phyloP scores from a whole-genome alignment of 805 yeast species.

The Zygoascus bituminiphila region DNA sequence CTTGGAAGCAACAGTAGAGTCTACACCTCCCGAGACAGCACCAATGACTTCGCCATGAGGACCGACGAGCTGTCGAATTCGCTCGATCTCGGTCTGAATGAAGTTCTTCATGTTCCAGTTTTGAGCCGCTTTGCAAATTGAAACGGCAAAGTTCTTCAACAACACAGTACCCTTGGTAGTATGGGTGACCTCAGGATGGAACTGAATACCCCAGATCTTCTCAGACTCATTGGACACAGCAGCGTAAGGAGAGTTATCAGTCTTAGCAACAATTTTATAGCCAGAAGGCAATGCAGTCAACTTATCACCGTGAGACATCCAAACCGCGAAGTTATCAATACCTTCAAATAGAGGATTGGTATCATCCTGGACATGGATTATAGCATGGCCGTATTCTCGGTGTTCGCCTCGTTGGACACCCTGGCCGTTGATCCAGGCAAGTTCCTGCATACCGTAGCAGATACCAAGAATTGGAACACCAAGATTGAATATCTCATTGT shows the following conservation, averaged over 20 bases:
- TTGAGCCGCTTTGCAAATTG: conserved; percentile 75
- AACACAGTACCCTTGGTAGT: conserved; percentile 82
- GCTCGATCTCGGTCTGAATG: conserved; percentile 89
- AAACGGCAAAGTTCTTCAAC: conserved; percentile 86
- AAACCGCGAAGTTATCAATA: conserved; percentile 89
- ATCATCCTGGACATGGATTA: conserved; percentile 63
- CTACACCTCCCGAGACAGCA: conserved; percentile 99
- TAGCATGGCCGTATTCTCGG: conserved; percentile 97
- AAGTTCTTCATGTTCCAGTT: conserved; percentile 99
- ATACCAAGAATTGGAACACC: conserved; percentile 93
- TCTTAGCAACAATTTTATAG: conserved; percentile 79
- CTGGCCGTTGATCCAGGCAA: conserved; percentile 95
- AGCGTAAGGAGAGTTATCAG: conserved; percentile 92
- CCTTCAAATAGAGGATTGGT: conserved; percentile 70
- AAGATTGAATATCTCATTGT: conserved; percentile 82
- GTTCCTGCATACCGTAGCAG: conserved; percentile 98
- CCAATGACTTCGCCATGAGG: conserved; percentile 98
- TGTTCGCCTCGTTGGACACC: conserved; percentile 93
- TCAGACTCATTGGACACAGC: conserved; percentile 74
- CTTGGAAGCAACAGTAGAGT: conserved; percentile 98
- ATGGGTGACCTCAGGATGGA: conserved; percentile 99
- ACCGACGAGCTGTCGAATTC: conserved; percentile 87
- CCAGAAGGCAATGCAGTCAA: conserved; percentile 83
- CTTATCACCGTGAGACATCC: conserved; percentile 99
- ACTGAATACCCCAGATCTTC: conserved; percentile 87